Conservation (phyloP, 2,329 filamentous ascomycete genomes). For the Aurifilum marmelostoma region DNA sequence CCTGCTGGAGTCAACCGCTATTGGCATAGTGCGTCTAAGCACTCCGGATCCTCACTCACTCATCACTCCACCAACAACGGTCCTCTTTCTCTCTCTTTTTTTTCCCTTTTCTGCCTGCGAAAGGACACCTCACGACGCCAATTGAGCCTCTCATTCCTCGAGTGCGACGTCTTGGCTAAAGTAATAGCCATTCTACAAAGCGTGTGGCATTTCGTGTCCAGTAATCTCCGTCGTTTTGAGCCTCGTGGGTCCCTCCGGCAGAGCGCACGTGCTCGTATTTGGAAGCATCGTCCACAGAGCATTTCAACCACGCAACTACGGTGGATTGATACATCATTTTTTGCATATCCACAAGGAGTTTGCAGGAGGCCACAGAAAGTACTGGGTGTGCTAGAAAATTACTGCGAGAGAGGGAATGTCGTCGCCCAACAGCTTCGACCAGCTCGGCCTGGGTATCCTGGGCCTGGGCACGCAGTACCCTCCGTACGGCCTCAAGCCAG, state of each 20-base stretch:
- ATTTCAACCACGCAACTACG: not conserved
- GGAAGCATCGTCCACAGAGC: not conserved
- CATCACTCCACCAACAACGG: not conserved
- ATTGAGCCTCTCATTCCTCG: not conserved
- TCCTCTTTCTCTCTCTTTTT: not conserved
- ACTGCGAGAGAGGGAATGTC: constrained; percentile 44
- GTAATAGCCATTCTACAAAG: not conserved
- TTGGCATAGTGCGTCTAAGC: not conserved
- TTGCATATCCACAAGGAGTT: not conserved
- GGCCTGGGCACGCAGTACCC: constrained; percentile 65
- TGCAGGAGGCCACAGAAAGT: not conserved
- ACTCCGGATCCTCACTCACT: not conserved
- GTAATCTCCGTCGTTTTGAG: not conserved
- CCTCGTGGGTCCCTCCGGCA: not conserved
- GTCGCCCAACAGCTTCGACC: constrained; percentile 46
- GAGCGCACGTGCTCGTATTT: not conserved
- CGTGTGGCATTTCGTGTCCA: not conserved
- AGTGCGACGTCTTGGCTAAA: not conserved
- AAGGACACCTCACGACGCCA: not conserved
- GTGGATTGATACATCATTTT: not conserved
- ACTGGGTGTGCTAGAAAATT: too few relatives aligned
- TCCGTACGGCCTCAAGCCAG: constrained; percentile 54
- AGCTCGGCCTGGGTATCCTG: constrained; percentile 63
- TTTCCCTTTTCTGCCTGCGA: not conserved
- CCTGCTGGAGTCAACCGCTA: not conserved